These are phyloP conservation scores for Talaromyces piceae DNA, from an alignment of 2,329 filamentous ascomycete genomes.

Conservation along the genomic window DNA sequence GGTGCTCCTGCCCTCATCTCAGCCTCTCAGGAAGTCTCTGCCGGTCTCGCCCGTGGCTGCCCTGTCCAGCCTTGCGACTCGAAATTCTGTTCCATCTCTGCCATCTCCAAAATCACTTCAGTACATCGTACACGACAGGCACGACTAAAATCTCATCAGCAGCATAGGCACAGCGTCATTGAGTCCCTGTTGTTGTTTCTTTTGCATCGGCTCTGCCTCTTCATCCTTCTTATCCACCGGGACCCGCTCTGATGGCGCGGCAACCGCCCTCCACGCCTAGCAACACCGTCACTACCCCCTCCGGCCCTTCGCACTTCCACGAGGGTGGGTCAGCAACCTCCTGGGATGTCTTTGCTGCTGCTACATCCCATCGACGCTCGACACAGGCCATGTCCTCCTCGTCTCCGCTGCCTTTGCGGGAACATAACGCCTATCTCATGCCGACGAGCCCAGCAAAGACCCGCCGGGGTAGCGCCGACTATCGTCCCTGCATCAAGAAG, in stretches of 20 bases:
- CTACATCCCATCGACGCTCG: constrained; percentile 21
- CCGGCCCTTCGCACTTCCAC: constrained; percentile 21
- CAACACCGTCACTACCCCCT: constrained; percentile 14
- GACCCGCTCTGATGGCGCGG: constrained; percentile 24
- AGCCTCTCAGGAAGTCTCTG: neutral
- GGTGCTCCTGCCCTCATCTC: neutral
- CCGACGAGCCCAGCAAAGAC: constrained; percentile 70
- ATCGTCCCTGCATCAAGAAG: constrained; percentile 75
- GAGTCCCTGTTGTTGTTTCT: neutral
- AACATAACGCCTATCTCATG: constrained; percentile 78
- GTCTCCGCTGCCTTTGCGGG: constrained; percentile 39
- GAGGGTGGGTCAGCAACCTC: constrained; percentile 21
- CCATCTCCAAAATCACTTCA: neutral
- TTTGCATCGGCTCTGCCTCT: neutral
- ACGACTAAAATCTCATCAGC: neutral
- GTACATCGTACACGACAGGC: neutral
- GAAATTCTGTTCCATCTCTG: neutral
- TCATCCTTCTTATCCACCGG: constrained; percentile 3
- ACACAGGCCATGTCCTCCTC: constrained; percentile 18
- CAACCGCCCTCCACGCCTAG: constrained; percentile 19
- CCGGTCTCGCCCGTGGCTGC: neutral
- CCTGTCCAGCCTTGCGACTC: constrained; percentile 42
- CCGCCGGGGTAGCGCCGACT: constrained; percentile 57
- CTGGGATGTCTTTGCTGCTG: constrained; percentile 15
- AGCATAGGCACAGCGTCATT: neutral